phyloP scores from a whole-genome alignment of 2,329 filamentous ascomycete genomes.

The Stemphylium beticola region DNA sequence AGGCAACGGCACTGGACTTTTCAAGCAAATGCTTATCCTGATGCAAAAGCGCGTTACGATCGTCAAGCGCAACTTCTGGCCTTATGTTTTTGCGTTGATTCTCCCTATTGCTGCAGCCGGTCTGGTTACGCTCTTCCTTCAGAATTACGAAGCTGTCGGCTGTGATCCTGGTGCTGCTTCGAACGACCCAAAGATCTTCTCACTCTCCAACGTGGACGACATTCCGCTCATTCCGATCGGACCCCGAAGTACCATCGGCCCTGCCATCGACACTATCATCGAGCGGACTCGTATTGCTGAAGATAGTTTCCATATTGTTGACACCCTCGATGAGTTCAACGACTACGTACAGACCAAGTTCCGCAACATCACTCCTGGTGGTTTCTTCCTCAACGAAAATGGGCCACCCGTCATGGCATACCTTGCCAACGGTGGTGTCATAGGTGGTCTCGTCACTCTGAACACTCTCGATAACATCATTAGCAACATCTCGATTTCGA shows the following conservation, averaged over 20 bases:
- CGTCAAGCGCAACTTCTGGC: slow-evolving; percentile 77
- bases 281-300: slow-evolving; percentile 31
- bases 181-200: slow-evolving; percentile 41
- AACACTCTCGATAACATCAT: slow-evolving; percentile 88
- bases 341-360: slow-evolving; percentile 67
- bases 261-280: slow-evolving; percentile 35
- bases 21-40: slow-evolving; percentile 73
- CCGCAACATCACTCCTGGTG: slow-evolving; percentile 75
- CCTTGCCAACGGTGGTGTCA: slow-evolving; percentile 68
- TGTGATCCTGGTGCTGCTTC: slow-evolving; percentile 51
- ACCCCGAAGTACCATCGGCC: slow-evolving; percentile 43
- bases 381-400: slow-evolving; percentile 74
- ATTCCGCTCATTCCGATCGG: slow-evolving; percentile 50
- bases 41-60: slow-evolving; percentile 80
- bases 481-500: slow-evolving; percentile 71
- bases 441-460: slow-evolving; percentile 75
- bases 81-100: slow-evolving; percentile 74
- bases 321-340: slow-evolving; percentile 72
- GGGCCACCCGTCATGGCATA: slow-evolving; percentile 72
- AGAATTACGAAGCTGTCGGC: slow-evolving; percentile 59
- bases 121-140: slow-evolving; percentile 77
- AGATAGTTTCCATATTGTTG: slow-evolving; percentile 58
- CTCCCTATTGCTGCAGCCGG: slow-evolving; percentile 82
- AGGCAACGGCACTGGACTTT: slow-evolving; percentile 72
- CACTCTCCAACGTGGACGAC: slow-evolving; percentile 30